A percentile compares a stretch with the other conserved stretches of the same genome.
Conservation (phyloP, 2,329 filamentous ascomycete genomes). For the Fusarium goolgardi region DNA sequence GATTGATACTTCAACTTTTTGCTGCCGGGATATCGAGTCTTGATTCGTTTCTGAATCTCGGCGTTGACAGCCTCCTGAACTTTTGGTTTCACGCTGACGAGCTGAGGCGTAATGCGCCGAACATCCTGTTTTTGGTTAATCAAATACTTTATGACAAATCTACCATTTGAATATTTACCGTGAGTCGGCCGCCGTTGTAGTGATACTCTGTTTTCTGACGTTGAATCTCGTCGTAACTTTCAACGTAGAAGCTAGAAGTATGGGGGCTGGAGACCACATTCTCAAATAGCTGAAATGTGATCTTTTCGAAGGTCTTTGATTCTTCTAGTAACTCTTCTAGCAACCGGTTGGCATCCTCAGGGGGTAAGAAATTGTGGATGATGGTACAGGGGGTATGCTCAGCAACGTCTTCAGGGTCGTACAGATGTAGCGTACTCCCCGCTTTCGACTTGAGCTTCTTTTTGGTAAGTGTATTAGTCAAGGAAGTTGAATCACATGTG, state of each 20-base stretch:
- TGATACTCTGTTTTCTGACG: slow-evolving; percentile 82
- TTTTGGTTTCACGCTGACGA: slow-evolving; percentile 73
- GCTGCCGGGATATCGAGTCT: slow-evolving; percentile 72
- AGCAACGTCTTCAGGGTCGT: slow-evolving; percentile 82
- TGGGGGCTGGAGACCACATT: slow-evolving; percentile 87
- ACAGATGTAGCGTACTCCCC: slow-evolving; percentile 86
- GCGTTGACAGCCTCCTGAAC: slow-evolving; percentile 82
- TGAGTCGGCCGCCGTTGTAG: slow-evolving; percentile 83
- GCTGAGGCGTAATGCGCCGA: slow-evolving; percentile 78
- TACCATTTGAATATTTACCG: slow-evolving; percentile 56
- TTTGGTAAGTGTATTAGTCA: slow-evolving; percentile 48
- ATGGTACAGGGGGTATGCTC: slow-evolving; percentile 90
- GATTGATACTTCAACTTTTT: slow-evolving; percentile 84
- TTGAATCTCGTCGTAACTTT: slow-evolving; percentile 74
- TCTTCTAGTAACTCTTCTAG: slow-evolving; percentile 81
- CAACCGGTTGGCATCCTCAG: slow-evolving; percentile 76
- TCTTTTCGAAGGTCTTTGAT: slow-evolving; percentile 74
- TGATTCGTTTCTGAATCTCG: slow-evolving; percentile 79
- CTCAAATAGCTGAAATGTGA: slow-evolving; percentile 88
- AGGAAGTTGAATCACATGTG: slow-evolving; percentile 21
- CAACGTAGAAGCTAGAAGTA: slow-evolving; percentile 85
- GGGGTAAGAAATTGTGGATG: slow-evolving; percentile 87
- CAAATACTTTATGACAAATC: neutral
- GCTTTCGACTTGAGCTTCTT: slow-evolving; percentile 74
- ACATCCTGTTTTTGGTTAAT: slow-evolving; percentile 67